phyloP scores from a whole-genome alignment of 2,329 filamentous ascomycete species.

The Penicillium sp. region DNA sequence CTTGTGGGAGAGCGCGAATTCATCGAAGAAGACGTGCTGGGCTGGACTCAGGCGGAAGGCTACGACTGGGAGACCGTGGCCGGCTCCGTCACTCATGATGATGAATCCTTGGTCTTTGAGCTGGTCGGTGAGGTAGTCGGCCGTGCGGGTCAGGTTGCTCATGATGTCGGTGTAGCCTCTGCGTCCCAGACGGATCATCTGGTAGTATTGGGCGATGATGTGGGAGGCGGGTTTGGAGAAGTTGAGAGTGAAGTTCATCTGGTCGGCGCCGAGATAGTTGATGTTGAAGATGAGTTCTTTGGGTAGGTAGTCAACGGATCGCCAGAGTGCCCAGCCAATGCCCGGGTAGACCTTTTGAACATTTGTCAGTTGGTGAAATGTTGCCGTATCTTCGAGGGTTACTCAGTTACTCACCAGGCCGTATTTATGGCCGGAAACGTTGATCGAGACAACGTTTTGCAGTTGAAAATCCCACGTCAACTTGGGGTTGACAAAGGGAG shows the following conservation, averaged over 20 bases:
- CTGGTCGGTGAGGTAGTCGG: neutral
- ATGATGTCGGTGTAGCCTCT: neutral
- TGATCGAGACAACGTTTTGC: neutral
- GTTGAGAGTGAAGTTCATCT: neutral
- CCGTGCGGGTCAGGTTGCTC: neutral
- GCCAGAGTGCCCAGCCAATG: neutral
- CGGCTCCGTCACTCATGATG: neutral
- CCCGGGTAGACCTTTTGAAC: neutral
- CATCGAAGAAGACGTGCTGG: neutral
- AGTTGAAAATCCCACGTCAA: neutral
- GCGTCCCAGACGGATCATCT: neutral
- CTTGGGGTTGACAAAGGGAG: neutral
- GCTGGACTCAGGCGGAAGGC: neutral
- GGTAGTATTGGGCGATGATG: neutral
- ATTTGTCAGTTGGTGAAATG: neutral
- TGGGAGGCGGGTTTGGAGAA: neutral
- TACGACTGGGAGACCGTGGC: neutral
- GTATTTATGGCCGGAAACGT: neutral
- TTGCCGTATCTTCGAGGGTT: neutral
- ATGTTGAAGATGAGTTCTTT: neutral
- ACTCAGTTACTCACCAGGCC: neutral
- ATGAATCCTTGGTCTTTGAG: neutral
- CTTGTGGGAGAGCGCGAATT: neutral
- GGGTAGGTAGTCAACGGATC: neutral
- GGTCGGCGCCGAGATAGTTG: neutral